phyloP scores from a whole-genome alignment of 2,329 filamentous ascomycete genomes.

The Epichloe sp. region DNA sequence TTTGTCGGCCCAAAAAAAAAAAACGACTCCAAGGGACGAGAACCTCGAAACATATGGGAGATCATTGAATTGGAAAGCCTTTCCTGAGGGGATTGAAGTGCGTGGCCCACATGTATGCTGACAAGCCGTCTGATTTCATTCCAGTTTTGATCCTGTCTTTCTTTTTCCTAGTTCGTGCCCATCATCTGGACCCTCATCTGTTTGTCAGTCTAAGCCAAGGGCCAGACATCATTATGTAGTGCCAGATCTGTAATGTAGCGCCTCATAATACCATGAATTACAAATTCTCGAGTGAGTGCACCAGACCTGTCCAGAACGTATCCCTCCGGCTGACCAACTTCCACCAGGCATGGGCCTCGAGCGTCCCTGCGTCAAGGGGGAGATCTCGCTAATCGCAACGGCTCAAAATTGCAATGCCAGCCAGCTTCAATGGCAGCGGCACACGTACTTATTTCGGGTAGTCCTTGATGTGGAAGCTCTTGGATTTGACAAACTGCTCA shows the following conservation, averaged over 20 bases:
- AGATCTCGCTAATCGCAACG: slow-evolving; percentile 11
- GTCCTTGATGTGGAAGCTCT: slow-evolving; percentile 90
- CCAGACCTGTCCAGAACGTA: neutral
- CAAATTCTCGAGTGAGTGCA: neutral
- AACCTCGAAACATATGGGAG: neutral
- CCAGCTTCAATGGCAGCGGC: neutral
- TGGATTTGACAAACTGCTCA: slow-evolving; percentile 90
- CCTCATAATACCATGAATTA: neutral
- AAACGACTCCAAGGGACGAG: neutral
- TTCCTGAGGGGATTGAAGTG: neutral
- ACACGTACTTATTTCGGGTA: slow-evolving; percentile 42
- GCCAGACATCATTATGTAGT: neutral
- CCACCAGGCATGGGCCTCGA: neutral
- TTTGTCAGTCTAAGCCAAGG: neutral
- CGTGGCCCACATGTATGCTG: neutral
- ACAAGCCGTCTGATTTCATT: no score
- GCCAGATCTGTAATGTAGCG: neutral
- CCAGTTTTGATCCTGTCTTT: neutral
- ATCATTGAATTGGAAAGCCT: neutral
- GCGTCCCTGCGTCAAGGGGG: slow-evolving; percentile 3
- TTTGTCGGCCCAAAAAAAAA: no score
- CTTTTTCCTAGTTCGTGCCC: neutral
- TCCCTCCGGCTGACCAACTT: neutral
- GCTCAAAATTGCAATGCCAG: neutral
- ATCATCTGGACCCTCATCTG: neutral